Evolutionary conservation across 1,284 basidiomycete genomes (phyloP), one percentile per base, ranked within the genome.

Genomic region (Ustilago loliicola): DNA sequence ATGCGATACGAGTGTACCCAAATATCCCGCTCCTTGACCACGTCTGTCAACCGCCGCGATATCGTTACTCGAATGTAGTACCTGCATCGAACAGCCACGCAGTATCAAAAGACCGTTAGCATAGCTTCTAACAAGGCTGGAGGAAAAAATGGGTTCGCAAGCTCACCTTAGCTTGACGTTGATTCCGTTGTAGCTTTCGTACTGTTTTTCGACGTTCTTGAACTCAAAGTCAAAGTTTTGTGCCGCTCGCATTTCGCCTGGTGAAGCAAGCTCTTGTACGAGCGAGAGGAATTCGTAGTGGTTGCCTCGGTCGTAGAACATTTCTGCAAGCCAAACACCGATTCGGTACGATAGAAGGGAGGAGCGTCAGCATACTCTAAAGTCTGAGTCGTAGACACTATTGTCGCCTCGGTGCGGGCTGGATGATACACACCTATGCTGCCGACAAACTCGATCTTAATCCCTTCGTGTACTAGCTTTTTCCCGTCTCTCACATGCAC

Each of bases 151-250:
- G 13, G 17, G 25, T 4, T 50, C 13, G 9, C 6, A 15, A 9
- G n/a, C 72, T 48, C 54, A 82, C 74, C 84, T 89, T 77, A 99
- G 90, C 88, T 98, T 98, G 75, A 99, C 96, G 83, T 99, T 99
- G 87, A 98, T 98, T 1, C 96, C 96, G 79, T 95, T 92, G 86
- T 98, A 98, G 83, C 93, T 95, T 89, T 99, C 96, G 83, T 94
- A 98, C 86, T 96, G 95, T 89, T 99, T 98, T 90, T 99, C 97
- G 55, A 99, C 94, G 83, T 97, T 98, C 89, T 98, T 98, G 91
- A 99, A 99, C 80, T 91, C 90, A 87, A 99, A 99, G 62, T 98
- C 95, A 82, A 92, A 96, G 19, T 94, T 94, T 88, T 98, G 95
- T 0, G 94, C 94, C 81, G 94, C 93, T 56, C 95, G 90, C 91